phyloP scores from a whole-genome alignment of 257 asterid genomes.

The Solanum megistacrolobum region DNA sequence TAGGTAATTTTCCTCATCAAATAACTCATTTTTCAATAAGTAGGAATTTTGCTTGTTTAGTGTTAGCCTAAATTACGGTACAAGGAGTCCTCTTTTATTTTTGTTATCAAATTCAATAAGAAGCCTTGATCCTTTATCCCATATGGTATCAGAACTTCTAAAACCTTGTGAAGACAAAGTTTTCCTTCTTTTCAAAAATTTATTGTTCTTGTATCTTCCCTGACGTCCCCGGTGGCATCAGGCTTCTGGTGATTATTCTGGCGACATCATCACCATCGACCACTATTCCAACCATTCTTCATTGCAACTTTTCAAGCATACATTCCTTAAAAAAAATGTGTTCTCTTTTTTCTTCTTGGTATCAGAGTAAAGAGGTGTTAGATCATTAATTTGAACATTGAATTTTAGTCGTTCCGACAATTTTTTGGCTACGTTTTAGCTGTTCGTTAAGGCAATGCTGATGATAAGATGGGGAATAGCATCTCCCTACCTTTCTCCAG shows the following conservation, averaged over 20 bases:
- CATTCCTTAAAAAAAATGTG: background rate
- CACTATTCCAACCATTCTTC: background rate
- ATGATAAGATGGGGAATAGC: background rate
- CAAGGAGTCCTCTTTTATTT: background rate
- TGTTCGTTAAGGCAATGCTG: background rate
- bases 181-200: background rate
- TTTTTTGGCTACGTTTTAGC: background rate
- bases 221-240: background rate
- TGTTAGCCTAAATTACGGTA: background rate
- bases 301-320: background rate
- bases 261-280: background rate
- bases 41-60: background rate
- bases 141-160: background rate
- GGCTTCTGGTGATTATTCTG: background rate
- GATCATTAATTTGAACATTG: background rate
- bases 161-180: background rate
- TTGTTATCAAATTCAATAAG: background rate
- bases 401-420: background rate
- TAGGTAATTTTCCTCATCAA: background rate
- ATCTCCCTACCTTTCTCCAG: background rate
- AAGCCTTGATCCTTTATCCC: background rate
- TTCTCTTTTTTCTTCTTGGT: background rate
- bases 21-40: background rate
- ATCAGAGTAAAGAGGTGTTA: background rate
- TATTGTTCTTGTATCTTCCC: background rate